Base-by-base conservation (phyloP, 140 eudicot species). In the Bidens hawaiensis region DNA sequence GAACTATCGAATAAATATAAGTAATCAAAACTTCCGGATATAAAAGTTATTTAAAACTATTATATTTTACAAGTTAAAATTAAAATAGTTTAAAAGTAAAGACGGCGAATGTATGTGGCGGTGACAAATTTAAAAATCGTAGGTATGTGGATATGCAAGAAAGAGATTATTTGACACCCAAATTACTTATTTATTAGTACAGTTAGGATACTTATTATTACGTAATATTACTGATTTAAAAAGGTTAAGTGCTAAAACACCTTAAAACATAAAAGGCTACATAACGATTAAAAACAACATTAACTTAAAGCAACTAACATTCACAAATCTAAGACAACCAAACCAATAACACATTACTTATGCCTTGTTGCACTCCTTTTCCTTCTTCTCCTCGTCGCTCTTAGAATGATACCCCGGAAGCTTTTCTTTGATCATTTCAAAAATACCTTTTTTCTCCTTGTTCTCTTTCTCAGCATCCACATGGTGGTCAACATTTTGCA, bases 391-490 rank as follows among this genome's bases (percentile, higher is more conserved):
- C 63, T 71, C 78, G 48, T 68, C 85, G 52, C 52, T 24, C 78
- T 81, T 81, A 53, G 86, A 49, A 56, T 69, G 66, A 57, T 65
- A 78, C 19, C 90, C 83, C 2, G 82, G 84, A 41, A 82, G 73
- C 80, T 82, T 82, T 67, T 83, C 87, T 72, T 77, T 81, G 53
- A 81, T 81, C 83, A 76, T 77, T 58, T 81, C 87, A 41, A 81
- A 4, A 4, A 81, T 60, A 7, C 87, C 83, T 62, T 78, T 78
- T 70, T 78, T 82, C 71, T 81, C 83, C 76, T 80, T 80, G 6
- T 22, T 79, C 74, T 71, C 82, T 2, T 4, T 67, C 36, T 79
- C 72, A 7, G 15, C 61, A 27, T 69, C 70, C 6, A 17, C 66
- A 11, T 33, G 13, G 42, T 68, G 66, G 53, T 33, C 64, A 0